A percentile compares a stretch with the other conserved stretches of the same genome.
These are phyloP conservation scores for Phytophthora fragariae DNA, from an alignment of 352 stramenopile species.

Conservation along the genomic window DNA sequence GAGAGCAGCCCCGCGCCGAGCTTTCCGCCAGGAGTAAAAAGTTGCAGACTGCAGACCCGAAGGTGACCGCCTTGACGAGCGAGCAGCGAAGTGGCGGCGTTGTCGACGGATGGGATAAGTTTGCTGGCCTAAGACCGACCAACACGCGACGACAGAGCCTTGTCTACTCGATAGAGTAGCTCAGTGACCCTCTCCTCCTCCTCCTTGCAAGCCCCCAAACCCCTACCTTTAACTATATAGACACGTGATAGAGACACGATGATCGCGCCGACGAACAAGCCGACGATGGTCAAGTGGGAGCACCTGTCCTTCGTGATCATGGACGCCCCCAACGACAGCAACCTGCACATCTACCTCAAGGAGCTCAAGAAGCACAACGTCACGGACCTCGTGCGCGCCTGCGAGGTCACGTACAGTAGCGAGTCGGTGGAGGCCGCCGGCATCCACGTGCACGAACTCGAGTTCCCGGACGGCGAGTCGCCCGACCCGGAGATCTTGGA, in stretches of 20 bases:
- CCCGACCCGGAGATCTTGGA: slow-evolving; percentile 94
- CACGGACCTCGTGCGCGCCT: slow-evolving; percentile 95
- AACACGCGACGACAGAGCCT: slow-evolving; percentile 37
- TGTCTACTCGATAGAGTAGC: slow-evolving; percentile 24
- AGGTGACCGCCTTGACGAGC: slow-evolving; percentile 24
- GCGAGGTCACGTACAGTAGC: slow-evolving; percentile 95
- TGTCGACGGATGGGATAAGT: slow-evolving; percentile 64
- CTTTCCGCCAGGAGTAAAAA: slow-evolving; percentile 36
- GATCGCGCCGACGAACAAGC: slow-evolving; percentile 89
- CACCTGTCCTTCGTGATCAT: slow-evolving; percentile 98
- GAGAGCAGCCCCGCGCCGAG: slow-evolving; percentile 41
- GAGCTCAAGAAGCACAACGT: slow-evolving; percentile 97
- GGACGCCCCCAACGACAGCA: slow-evolving; percentile 96
- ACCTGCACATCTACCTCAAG: slow-evolving; percentile 97
- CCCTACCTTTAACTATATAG: slow-evolving; percentile 12
- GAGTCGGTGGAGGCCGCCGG: slow-evolving; percentile 93
- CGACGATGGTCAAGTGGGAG: slow-evolving; percentile 88
- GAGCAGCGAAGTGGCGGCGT: slow-evolving; percentile 29
- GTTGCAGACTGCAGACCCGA: slow-evolving; percentile 15
- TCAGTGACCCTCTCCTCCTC: not conserved
- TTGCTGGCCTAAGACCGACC: slow-evolving; percentile 39
- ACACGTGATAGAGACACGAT: slow-evolving; percentile 50
- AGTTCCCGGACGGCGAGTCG: slow-evolving; percentile 96
- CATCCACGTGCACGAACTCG: slow-evolving; percentile 95
- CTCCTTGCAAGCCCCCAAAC: not conserved